These are phyloP conservation scores for Rhizophagus sp. DNA, from an alignment of 192 early-diverging fungal species.

Conservation along the genomic window DNA sequence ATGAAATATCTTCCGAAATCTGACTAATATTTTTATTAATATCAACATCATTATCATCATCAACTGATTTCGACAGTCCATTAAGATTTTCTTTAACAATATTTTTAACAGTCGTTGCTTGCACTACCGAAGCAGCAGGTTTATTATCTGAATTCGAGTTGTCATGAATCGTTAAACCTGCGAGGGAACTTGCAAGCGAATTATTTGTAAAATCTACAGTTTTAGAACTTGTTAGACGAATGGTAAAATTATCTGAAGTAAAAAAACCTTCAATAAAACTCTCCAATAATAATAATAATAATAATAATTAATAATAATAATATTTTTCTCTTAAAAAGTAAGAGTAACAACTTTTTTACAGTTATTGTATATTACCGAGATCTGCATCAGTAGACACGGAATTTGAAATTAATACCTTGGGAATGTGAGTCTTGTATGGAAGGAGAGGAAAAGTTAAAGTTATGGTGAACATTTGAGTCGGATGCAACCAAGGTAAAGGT, in stretches of 20 bases:
- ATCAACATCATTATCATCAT: neutral
- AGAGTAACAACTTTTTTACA: neutral
- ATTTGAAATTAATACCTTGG: constrained; percentile 14
- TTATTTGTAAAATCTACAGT: constrained; percentile 26
- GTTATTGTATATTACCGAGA: neutral
- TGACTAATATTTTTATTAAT: neutral
- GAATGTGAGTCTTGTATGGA: neutral
- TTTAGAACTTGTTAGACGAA: constrained; percentile 10
- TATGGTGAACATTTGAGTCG: constrained; percentile 11
- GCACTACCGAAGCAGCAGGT: constrained; percentile 5
- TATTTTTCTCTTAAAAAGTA: neutral
- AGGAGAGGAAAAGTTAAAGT: constrained; percentile 1
- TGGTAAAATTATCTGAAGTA: constrained; percentile 20
- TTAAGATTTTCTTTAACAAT: neutral
- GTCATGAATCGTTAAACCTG: constrained; percentile 19
- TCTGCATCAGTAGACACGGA: neutral
- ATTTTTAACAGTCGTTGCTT: constrained; percentile 22
- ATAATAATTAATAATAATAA: no score
- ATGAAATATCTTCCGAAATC: neutral
- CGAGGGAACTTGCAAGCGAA: constrained; percentile 12
- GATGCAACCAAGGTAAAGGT: neutral
- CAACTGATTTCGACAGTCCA: constrained; percentile 3
- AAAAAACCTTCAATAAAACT: neutral
- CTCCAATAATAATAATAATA: no score
- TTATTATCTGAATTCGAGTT: neutral